phyloP scores from a whole-genome alignment of 106 monocot genomes.

The Dendrobium chrysotoxum region DNA sequence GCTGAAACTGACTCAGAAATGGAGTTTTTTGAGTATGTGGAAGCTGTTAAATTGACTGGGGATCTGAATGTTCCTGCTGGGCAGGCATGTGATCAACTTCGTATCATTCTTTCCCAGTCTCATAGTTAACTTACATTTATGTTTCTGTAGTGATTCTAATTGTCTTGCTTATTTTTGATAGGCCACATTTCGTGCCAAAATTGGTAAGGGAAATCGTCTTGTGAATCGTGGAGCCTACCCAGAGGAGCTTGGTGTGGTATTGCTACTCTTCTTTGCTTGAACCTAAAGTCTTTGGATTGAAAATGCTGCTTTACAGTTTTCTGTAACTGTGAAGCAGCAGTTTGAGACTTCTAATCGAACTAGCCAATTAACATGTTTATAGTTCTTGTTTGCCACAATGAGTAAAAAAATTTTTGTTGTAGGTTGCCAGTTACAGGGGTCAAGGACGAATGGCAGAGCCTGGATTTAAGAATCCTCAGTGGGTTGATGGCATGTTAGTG shows the following conservation, averaged over 20 bases:
- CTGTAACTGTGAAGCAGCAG: not conserved
- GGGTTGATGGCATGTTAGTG: conserved; percentile 90
- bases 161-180: conserved; percentile 13
- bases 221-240: conserved; percentile 68
- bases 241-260: conserved; percentile 94
- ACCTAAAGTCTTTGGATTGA: not conserved
- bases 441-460: conserved; percentile 89
- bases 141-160: not conserved
- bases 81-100: conserved; percentile 39
- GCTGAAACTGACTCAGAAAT: conserved; percentile 43
- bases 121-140: conserved; percentile 2
- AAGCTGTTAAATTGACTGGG: conserved; percentile 89
- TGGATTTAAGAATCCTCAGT: conserved; percentile 82
- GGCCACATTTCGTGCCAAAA: conserved; percentile 96
- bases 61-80: conserved; percentile 94
- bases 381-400: not conserved
- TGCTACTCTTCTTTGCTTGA: not conserved
- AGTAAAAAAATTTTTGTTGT: conserved; percentile 6
- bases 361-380: not conserved
- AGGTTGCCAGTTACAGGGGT: conserved; percentile 79
- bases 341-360: not conserved
- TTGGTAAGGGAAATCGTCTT: conserved; percentile 62
- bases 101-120: not conserved
- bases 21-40: conserved; percentile 95
- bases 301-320: not conserved